Percentiles rank a stretch among this genome's conserved stretches.
phyloP scores from a whole-genome alignment of 371 early-diverging fungal genomes.

The Mortierella sp. region DNA sequence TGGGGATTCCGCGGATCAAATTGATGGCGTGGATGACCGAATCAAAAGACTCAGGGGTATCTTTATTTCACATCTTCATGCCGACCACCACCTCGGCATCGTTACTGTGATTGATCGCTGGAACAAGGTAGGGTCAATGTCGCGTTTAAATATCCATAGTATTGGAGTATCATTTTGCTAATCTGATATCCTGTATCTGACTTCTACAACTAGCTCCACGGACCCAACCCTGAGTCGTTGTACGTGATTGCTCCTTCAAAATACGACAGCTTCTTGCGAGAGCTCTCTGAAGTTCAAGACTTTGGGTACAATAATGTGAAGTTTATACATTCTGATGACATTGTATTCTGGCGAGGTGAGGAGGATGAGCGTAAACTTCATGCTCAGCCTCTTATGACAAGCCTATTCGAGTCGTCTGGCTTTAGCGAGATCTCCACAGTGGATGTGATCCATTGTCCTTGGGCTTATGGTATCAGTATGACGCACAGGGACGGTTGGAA shows the following conservation, averaged over 20 bases:
- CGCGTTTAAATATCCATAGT: neutral
- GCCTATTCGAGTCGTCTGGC: slow-evolving; percentile 62
- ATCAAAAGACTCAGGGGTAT: slow-evolving; percentile 75
- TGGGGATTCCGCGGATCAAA: slow-evolving; percentile 24
- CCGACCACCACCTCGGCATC: slow-evolving; percentile 99
- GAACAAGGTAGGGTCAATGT: slow-evolving; percentile 61
- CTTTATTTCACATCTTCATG: slow-evolving; percentile 98
- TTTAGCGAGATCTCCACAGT: slow-evolving; percentile 71
- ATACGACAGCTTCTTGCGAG: slow-evolving; percentile 76
- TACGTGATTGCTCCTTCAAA: slow-evolving; percentile 76
- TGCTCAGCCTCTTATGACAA: slow-evolving; percentile 18
- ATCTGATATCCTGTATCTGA: neutral
- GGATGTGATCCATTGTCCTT: slow-evolving; percentile 85
- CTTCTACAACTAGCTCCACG: slow-evolving; percentile 19
- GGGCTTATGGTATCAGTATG: slow-evolving; percentile 83
- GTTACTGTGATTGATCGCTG: slow-evolving; percentile 76
- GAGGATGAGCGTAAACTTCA: slow-evolving; percentile 4
- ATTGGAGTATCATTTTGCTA: neutral
- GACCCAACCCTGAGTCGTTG: slow-evolving; percentile 42
- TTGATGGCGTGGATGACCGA: slow-evolving; percentile 55
- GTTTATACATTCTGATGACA: slow-evolving; percentile 65
- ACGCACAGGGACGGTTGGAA: slow-evolving; percentile 77
- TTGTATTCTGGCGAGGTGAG: slow-evolving; percentile 38
- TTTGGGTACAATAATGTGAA: slow-evolving; percentile 63
- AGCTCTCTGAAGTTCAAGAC: slow-evolving; percentile 75